A percentile compares a stretch with the other conserved stretches of the same genome.
Evolutionary conservation across 768 basidiomycete genomes (phyloP).

Genomic region (Lepiota venenata): DNA sequence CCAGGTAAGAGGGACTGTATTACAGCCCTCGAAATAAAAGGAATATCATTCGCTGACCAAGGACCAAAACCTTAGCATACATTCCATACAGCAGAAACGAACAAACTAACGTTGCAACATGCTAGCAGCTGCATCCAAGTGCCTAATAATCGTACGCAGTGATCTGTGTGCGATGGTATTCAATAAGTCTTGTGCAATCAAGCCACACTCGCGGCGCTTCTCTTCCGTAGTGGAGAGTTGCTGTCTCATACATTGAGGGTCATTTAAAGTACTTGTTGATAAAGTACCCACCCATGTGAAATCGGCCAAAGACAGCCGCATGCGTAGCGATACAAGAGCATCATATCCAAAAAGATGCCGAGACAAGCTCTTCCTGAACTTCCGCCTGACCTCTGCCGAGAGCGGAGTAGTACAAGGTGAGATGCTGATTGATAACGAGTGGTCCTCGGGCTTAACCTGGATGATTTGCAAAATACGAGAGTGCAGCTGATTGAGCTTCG

Average conservation of each 20-base stretch:
- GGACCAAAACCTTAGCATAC: neutral
- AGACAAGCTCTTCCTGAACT: constrained; percentile 49
- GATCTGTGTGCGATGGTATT: constrained; percentile 50
- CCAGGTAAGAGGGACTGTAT: constrained; percentile 56
- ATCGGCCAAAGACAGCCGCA: constrained; percentile 53
- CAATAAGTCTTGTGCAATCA: constrained; percentile 48
- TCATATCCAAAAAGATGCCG: constrained; percentile 65
- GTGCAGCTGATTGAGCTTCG: constrained; percentile 33
- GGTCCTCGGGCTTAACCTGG: constrained; percentile 27
- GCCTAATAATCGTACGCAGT: constrained; percentile 53
- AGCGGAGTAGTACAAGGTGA: constrained; percentile 22
- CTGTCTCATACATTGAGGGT: constrained; percentile 22
- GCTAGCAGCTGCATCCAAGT: constrained; percentile 43
- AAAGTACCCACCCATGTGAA: constrained; percentile 38
- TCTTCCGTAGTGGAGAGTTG: constrained; percentile 44
- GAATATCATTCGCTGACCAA: constrained; percentile 51
- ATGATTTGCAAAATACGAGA: constrained; percentile 45
- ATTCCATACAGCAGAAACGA: neutral
- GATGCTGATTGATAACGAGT: constrained; percentile 27
- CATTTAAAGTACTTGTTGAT: neutral
- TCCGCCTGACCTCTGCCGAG: constrained; percentile 34
- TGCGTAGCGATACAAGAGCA: constrained; percentile 45
- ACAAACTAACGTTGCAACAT: constrained; percentile 41
- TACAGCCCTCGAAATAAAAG: constrained; percentile 61
- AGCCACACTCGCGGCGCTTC: constrained; percentile 43